Base-by-base conservation (phyloP, 1,284 basidiomycete species). In the Marasmius tenuissimus region DNA sequence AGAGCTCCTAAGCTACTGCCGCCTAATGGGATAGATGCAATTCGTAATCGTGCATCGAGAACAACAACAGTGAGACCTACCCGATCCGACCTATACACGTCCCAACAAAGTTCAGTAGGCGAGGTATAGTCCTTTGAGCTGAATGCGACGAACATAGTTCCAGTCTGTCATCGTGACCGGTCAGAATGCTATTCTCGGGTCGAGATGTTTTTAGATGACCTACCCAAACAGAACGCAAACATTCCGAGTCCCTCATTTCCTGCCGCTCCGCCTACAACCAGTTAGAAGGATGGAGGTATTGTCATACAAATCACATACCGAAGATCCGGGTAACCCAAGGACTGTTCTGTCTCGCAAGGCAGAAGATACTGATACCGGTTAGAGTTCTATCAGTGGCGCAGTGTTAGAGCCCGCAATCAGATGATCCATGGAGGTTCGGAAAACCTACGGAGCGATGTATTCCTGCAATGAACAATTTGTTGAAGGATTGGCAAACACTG, bases 341-440 rank as follows among this genome's bases (percentile, higher is more conserved):
- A 22, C 72, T 82, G 20, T 75, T 72, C 56, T 78, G 85, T 62
- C 81, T 77, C 8, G 84, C 86, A 16, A 89, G 73, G 64, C 87
- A 89, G 70, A 87, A 81, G 37, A 89, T 79, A 73, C 58, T 84
- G 38, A 85, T 65, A 3, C 83, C 83, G 0, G 81, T 83, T 20
- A 83, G 73, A 4, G 76, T 60, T 67, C 64, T 51, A 56, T 54
- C 51, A 27, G 27, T 27, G 27, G 27, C 27, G 51, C 61, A 27
- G 42, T 54, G 66, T 58, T 62, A 45, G 20, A 14, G 6, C 38
- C n/a, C 27, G 9, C 10, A 38, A 37, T 34, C 10, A 12, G 35
- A 49, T 40, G 33, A 22, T 10, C 12, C 45, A 33, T 27, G 34
- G 16, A 22, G 16, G 16, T 4, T 33, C 4, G 20, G 18, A 37